Base-by-base conservation (phyloP, 345 rosid species). In the Linum tenue region DNA sequence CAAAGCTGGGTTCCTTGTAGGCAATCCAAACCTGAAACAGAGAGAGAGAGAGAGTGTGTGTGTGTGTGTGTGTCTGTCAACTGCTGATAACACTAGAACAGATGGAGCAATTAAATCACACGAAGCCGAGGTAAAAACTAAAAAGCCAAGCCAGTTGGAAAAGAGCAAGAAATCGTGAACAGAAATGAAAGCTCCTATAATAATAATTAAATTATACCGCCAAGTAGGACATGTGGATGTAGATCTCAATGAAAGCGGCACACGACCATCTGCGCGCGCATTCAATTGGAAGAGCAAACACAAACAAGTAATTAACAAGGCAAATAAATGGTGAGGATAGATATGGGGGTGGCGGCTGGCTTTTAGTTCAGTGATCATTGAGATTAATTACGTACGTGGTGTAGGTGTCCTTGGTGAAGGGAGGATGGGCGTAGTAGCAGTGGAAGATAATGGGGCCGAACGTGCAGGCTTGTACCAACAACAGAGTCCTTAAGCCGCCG, bases 191-290 rank as follows among this genome's bases (percentile, higher is more conserved):
- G 31, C 6, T 35, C 9, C 35, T 31, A 8, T 5, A 37, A 31
- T 1, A 10, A 12, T 35, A 64, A 10, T n/a, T n/a, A n/a, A n/a
- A n/a, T n/a, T n/a, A n/a, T n/a, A 8, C 98, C 81, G 70, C 90
- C 7, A 91, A 57, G 64, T 90, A 81, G 0, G 77, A 77, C 8
- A 82, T 15, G 39, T 84, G 80, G 62, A 85, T 83, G 62, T 78
- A 91, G 81, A 75, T 86, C 82, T 91, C 98, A 14, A 91, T 64
- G 72, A 91, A 56, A 59, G 92, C 82, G 39, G 92, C 88, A 10
- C 53, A 60, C 84, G 84, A 82, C 98, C 98, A 91, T 76, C 98
- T 91, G 79, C 55, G 31, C 1, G 79, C 55, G 31, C 1, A 22
- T 22, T 22, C 31, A 70, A 70, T 4, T 8, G 2, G 14, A 3